Evolutionary conservation across 805 yeast genomes (phyloP), one percentile per base, ranked within the genome.

Genomic region (Pichia insulana): DNA sequence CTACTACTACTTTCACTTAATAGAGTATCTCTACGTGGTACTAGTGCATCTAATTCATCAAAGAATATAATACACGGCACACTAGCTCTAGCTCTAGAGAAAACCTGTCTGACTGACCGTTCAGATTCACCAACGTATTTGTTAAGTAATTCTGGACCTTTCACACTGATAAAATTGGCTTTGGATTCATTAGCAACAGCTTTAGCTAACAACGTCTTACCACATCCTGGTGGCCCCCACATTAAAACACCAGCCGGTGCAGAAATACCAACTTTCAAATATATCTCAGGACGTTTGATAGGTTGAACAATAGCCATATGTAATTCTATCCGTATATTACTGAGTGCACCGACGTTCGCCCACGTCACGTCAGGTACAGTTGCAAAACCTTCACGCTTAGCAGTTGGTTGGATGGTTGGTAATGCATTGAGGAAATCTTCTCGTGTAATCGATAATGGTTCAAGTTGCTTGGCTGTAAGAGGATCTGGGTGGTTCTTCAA

Each of bases 211-310:
- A 92, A 69, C 0, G 98, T 92, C 59, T 92, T 92, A 72, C 98
- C 98, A 67, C 97, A 92, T 30, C 98, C 98, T 3, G 98, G 98
- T 2, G 98, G 98, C 0, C 98, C 98, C 98, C 98, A 92, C 70
- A 92, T 74, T 20, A 92, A 65, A 1, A 92, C 98, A 44, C 98
- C 98, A 0, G 96, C 88, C 2, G 97, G 97, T 0, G 97, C 96
- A 42, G 87, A 78, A 34, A 92, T 89, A 61, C 98, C 98, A 10
- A 89, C 97, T 45, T 80, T 78, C 49, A 78, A 80, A 57, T 84
- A 92, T 17, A 90, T 65, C 48, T 90, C 97, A 1, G 98, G 98
- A 49, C 85, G 76, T 55, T 82, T 80, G 52, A 92, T 89, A 1
- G 98, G 98, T 59, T 90, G 97, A 2, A 92, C 98, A 49, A 92